Evolutionary conservation across 306 rosid species (phyloP).

Genomic region (Prunus fruticosa): DNA sequence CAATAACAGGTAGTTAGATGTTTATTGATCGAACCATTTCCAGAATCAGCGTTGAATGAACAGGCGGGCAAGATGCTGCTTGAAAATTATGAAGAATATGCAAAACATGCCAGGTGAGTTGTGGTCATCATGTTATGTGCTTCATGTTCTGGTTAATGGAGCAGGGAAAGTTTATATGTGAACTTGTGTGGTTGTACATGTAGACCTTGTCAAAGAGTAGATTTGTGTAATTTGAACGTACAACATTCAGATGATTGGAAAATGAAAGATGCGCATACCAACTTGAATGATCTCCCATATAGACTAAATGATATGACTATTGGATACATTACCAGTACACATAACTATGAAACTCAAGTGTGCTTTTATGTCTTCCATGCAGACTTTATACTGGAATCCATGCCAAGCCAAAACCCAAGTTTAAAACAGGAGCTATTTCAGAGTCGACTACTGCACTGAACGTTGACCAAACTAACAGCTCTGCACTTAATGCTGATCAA

Average conservation of each 20-base stretch:
- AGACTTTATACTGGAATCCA: slow-evolving; percentile 94
- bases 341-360: neutral
- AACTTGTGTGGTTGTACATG: neutral
- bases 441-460: slow-evolving; percentile 94
- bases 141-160: slow-evolving; percentile 4
- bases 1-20: slow-evolving; percentile 88
- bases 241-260: neutral
- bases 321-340: neutral
- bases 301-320: neutral
- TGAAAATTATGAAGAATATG: slow-evolving; percentile 93
- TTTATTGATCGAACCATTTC: slow-evolving; percentile 94
- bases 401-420: slow-evolving; percentile 90
- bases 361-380: slow-evolving; percentile 10
- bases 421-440: slow-evolving; percentile 82
- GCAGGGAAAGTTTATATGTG: neutral
- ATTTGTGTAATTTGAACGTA: neutral
- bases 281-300: neutral
- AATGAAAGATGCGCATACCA: neutral
- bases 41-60: slow-evolving; percentile 96
- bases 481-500: slow-evolving; percentile 53
- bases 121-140: slow-evolving; percentile 7
- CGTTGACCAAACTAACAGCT: slow-evolving; percentile 68
- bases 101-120: slow-evolving; percentile 93
- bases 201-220: too few species aligned
- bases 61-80: slow-evolving; percentile 94